Percentiles rank a stretch among this genome's conserved stretches.
Conservation (phyloP, 192 early-diverging fungal species). For the Powellomyces hirtus region DNA sequence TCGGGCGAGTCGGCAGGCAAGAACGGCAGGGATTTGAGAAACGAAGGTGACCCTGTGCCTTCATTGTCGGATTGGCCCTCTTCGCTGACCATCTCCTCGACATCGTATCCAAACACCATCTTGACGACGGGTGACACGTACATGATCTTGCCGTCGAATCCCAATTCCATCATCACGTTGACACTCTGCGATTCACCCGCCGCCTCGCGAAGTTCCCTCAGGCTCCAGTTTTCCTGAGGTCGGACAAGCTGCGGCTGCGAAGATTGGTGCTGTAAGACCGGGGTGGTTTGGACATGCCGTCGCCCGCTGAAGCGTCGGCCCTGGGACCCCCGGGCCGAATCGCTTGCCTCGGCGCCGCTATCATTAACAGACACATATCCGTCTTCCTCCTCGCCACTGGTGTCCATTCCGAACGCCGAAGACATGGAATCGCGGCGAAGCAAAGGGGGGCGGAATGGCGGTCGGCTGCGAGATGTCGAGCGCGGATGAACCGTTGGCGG, state of each 20-base stretch:
- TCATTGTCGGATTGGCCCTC: background rate
- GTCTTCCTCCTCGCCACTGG: constrained; percentile 23
- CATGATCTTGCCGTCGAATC: constrained; percentile 50
- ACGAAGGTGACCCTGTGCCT: background rate
- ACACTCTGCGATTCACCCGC: constrained; percentile 66
- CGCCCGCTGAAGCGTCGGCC: background rate
- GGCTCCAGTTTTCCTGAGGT: constrained; percentile 25
- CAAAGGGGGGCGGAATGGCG: constrained; percentile 9
- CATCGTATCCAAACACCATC: constrained; percentile 66
- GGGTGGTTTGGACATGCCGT: background rate
- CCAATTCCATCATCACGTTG: constrained; percentile 79
- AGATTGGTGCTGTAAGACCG: constrained; percentile 14
- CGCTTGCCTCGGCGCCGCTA: constrained; percentile 25
- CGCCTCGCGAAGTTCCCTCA: constrained; percentile 53
- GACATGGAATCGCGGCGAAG: constrained; percentile 24
- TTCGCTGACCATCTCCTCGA: constrained; percentile 34
- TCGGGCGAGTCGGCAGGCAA: constrained; percentile 51
- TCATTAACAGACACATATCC: constrained; percentile 18
- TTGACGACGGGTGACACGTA: constrained; percentile 72
- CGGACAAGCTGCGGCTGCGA: constrained; percentile 14
- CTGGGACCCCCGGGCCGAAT: background rate
- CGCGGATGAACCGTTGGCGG: constrained; percentile 9
- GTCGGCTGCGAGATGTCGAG: constrained; percentile 16
- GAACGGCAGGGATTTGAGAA: constrained; percentile 41
- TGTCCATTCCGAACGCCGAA: constrained; percentile 22